These are phyloP conservation scores for Clonostachys rosea DNA, from an alignment of 2,329 filamentous ascomycete genomes.

Conservation along the genomic window DNA sequence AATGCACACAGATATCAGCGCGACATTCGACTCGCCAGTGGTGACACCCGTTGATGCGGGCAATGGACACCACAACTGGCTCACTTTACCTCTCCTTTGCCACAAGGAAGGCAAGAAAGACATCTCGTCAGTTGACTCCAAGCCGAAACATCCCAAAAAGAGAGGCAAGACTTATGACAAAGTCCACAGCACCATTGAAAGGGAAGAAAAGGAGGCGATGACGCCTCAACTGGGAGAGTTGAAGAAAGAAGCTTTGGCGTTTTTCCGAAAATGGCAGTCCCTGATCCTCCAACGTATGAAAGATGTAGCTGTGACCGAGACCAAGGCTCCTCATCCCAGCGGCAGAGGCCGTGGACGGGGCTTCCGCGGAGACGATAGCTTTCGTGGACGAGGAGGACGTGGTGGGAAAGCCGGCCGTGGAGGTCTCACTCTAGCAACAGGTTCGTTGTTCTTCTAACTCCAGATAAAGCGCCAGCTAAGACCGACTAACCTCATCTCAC, in stretches of 20 bases:
- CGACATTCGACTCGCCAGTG: constrained; percentile 44
- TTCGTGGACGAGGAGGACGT: constrained; percentile 19
- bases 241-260: constrained; percentile 63
- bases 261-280: constrained; percentile 79
- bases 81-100: constrained; percentile 23
- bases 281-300: constrained; percentile 65
- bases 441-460: constrained; percentile 17
- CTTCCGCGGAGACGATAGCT: constrained; percentile 9
- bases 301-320: constrained; percentile 55
- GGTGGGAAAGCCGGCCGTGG: constrained; percentile 21
- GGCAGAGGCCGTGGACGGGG: constrained; percentile 28
- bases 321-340: constrained; percentile 11
- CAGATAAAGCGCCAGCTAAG: constrained; percentile 1
- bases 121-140: not conserved
- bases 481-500: constrained; percentile 9
- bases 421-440: constrained; percentile 22
- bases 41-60: constrained; percentile 20
- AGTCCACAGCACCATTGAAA: constrained; percentile 18
- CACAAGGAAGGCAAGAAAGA: constrained; percentile 13
- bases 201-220: constrained; percentile 25
- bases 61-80: constrained; percentile 24
- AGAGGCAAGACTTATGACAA: constrained; percentile 14
- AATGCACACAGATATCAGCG: constrained; percentile 47
- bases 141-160: constrained; percentile 2
- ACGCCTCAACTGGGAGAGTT: constrained; percentile 53